These are phyloP conservation scores for Phytophthora kernoviae DNA, from an alignment of 352 stramenopile genomes.

Conservation along the genomic window DNA sequence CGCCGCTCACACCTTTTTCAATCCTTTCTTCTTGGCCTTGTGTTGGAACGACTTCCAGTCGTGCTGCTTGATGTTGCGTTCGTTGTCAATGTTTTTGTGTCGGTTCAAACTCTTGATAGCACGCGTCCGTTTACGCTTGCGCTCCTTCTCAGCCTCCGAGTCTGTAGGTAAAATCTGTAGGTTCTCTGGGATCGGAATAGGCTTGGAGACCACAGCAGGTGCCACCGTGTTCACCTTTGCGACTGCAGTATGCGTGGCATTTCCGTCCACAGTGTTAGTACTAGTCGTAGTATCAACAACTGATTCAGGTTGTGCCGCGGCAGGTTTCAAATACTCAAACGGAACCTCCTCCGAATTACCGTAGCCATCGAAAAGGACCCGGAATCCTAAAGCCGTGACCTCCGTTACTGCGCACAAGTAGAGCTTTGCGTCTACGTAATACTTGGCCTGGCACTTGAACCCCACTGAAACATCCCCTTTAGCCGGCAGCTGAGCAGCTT, in stretches of 20 bases:
- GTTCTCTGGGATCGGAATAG: conserved; percentile 88
- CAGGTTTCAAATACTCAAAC: conserved; percentile 81
- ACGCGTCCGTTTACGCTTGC: conserved; percentile 83
- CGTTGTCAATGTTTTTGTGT: conserved; percentile 86
- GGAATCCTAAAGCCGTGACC: conserved; percentile 73
- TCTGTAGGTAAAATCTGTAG: conserved; percentile 84
- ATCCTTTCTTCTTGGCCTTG: conserved; percentile 81
- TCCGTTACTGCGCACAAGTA: conserved; percentile 76
- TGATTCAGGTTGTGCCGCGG: background rate
- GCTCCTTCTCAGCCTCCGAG: conserved; percentile 84
- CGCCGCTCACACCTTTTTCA: conserved; percentile 70
- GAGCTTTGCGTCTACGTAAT: conserved; percentile 78
- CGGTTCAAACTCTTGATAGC: conserved; percentile 89
- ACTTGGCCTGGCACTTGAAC: conserved; percentile 76
- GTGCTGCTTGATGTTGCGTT: conserved; percentile 83
- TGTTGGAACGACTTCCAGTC: conserved; percentile 88
- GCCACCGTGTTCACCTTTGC: conserved; percentile 33
- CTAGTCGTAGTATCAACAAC: conserved; percentile 20
- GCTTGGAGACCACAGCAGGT: conserved; percentile 62
- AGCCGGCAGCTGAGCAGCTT: conserved; percentile 32
- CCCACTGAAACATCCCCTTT: conserved; percentile 54
- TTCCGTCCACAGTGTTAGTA: conserved; percentile 26
- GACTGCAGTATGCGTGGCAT: conserved; percentile 15
- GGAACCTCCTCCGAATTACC: conserved; percentile 91
- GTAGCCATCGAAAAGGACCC: conserved; percentile 89